Percentiles rank a stretch among this genome's conserved stretches.
Evolutionary conservation across 1,284 basidiomycete species (phyloP).

Genomic region (Tilletia walkeri): DNA sequence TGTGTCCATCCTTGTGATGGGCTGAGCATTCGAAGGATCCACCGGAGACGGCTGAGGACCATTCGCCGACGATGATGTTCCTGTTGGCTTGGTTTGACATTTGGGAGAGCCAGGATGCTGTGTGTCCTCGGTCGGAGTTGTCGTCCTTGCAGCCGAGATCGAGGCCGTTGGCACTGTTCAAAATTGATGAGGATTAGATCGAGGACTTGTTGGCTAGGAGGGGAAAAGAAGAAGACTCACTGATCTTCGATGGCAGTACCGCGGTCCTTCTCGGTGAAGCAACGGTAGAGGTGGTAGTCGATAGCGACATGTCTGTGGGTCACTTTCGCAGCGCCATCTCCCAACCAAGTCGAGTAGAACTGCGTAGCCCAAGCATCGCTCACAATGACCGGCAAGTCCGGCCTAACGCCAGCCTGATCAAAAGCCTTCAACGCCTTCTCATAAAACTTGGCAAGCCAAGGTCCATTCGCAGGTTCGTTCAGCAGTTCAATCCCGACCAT

Average conservation of each 20-base stretch:
- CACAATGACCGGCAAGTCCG: constrained; percentile 62
- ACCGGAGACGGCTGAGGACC: constrained; percentile 75
- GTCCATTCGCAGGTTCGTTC: constrained; percentile 72
- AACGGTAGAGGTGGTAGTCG: constrained; percentile 84
- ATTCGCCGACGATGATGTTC: constrained; percentile 71
- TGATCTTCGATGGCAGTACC: constrained; percentile 65
- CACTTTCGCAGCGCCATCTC: constrained; percentile 32
- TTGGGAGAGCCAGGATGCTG: constrained; percentile 32
- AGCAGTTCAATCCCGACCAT: constrained; percentile 77
- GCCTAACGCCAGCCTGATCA: constrained; percentile 61
- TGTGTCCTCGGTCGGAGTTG: constrained; percentile 28
- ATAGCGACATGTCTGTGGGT: constrained; percentile 61
- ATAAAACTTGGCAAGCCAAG: constrained; percentile 68
- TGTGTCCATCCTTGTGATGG: constrained; percentile 30
- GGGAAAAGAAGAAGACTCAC: constrained; percentile 8
- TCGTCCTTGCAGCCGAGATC: constrained; percentile 32
- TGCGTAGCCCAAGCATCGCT: constrained; percentile 76
- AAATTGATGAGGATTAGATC: too few relatives aligned
- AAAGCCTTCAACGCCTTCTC: constrained; percentile 35
- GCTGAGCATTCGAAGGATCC: constrained; percentile 59
- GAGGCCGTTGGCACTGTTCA: constrained; percentile 28
- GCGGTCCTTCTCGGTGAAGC: constrained; percentile 70
- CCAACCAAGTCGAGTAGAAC: constrained; percentile 66
- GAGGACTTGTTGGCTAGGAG: too few relatives aligned
- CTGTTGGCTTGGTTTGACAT: constrained; percentile 59